These are phyloP conservation scores for Epichloe gansuensis DNA, from an alignment of 2,329 filamentous ascomycete species.

Conservation along the genomic window DNA sequence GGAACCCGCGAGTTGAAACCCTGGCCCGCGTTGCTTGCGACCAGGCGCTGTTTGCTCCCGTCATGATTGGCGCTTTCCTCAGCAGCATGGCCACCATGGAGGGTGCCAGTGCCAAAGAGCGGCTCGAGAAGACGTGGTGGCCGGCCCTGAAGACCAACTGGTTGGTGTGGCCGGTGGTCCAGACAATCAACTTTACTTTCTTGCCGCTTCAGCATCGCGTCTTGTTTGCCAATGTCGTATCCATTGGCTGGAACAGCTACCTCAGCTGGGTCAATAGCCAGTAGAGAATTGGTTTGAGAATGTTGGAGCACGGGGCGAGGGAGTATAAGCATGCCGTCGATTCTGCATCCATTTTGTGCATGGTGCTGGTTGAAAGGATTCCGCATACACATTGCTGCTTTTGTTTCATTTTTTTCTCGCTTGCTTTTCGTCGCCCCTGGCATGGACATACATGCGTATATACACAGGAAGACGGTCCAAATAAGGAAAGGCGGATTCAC, in stretches of 20 bases:
- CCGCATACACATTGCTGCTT: background rate
- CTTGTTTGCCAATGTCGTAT: conserved; percentile 75
- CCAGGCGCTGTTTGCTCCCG: conserved; percentile 73
- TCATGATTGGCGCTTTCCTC: conserved; percentile 71
- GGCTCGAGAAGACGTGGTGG: conserved; percentile 57
- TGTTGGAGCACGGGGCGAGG: conserved; percentile 1
- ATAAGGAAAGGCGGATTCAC: background rate
- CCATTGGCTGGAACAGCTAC: conserved; percentile 53
- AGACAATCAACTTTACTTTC: conserved; percentile 77
- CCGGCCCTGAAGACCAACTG: conserved; percentile 71
- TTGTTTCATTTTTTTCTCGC: background rate
- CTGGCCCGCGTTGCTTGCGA: conserved; percentile 67
- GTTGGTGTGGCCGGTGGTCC: conserved; percentile 77
- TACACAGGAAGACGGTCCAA: background rate
- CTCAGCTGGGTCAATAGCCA: conserved; percentile 47
- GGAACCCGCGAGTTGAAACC: conserved; percentile 55
- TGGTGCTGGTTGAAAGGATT: background rate
- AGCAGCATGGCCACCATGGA: conserved; percentile 75
- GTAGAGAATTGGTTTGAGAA: conserved; percentile 9
- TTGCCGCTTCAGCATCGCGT: conserved; percentile 74
- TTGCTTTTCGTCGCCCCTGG: background rate
- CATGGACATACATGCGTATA: background rate
- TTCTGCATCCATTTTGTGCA: background rate
- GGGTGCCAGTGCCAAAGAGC: conserved; percentile 47
- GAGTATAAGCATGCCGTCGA: background rate